Base-by-base conservation (phyloP, 305 asterid genomes). In the Fraxinus angustifolia region DNA sequence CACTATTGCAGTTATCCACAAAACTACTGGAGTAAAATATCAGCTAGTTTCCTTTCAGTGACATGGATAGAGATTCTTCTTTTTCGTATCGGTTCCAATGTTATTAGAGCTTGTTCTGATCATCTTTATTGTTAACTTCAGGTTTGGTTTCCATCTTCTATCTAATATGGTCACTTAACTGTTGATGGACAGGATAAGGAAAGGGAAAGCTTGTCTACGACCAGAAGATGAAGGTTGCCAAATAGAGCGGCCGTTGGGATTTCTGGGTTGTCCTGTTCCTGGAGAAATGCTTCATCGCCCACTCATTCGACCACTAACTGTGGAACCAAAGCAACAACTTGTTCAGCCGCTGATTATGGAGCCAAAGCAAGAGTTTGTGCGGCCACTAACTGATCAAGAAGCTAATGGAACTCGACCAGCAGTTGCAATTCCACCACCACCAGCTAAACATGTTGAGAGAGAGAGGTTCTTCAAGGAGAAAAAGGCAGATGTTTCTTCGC, bases 341-440 rank as follows among this genome's bases (percentile, higher is more conserved):
- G 48, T 58, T 68, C 83, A 21, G 14, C 77, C 88, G 3, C 86
- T 89, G 50, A 78, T 14, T 82, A 73, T 45, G 21, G 91, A 85
- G 83, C 82, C 90, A 16, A 89, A 83, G 80, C 86, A 80, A 83
- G 88, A 88, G 82, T 79, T 73, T 78, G 30, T 74, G 2, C 65
- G 77, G 56, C 85, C 91, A 73, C 72, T 78, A 72, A 73, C 85
- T 56, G 85, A 81, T 70, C 87, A 79, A 71, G 89, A 84, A 76
- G 23, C 82, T 10, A 45, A 83, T 78, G 38, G 36, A 33, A 88
- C 83, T 53, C 89, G 45, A 85, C 75, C 85, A 2, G 82, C 89
- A 3, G 97, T 86, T 12, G 68, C 92, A 70, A 92, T 96, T 86
- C 98, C 98, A 50, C 98, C 99, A 1, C 99, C 99, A 56, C 99